Conservation (phyloP, 345 rosid genomes). For the Cardamine occulta region DNA sequence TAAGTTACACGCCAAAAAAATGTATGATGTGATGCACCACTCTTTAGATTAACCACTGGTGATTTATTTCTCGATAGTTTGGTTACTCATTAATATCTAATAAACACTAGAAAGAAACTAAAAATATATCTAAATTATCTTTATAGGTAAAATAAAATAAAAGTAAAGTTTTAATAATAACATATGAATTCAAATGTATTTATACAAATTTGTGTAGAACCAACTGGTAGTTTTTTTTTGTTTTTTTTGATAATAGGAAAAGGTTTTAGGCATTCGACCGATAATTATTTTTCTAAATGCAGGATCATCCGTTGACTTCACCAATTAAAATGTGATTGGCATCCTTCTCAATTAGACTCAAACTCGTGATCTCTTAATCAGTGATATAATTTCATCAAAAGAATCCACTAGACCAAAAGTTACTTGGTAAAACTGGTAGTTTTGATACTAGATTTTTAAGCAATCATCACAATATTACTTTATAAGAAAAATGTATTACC, state of each 20-base stretch:
- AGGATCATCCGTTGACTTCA: no score
- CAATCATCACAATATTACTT: background rate
- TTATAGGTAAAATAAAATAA: background rate
- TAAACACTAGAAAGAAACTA: background rate
- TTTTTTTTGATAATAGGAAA: no score
- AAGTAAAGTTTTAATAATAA: background rate
- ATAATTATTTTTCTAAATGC: no score
- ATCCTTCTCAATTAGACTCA: no score
- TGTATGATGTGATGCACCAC: background rate
- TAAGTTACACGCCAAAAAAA: background rate
- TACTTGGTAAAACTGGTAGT: background rate
- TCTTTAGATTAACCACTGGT: background rate
- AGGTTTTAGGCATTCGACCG: no score
- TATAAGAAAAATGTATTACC: background rate
- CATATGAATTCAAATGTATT: background rate
- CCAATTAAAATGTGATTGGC: no score
- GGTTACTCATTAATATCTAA: background rate
- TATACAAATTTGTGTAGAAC: background rate
- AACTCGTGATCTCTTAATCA: no score
- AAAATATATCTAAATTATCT: background rate
- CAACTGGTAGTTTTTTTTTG: background rate
- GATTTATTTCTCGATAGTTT: background rate
- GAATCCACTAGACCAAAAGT: no score
- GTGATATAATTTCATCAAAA: no score
- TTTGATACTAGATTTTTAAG: background rate